These are phyloP conservation scores for Saccharomycopsis selenospora DNA, from an alignment of 805 yeast genomes.

Conservation along the genomic window DNA sequence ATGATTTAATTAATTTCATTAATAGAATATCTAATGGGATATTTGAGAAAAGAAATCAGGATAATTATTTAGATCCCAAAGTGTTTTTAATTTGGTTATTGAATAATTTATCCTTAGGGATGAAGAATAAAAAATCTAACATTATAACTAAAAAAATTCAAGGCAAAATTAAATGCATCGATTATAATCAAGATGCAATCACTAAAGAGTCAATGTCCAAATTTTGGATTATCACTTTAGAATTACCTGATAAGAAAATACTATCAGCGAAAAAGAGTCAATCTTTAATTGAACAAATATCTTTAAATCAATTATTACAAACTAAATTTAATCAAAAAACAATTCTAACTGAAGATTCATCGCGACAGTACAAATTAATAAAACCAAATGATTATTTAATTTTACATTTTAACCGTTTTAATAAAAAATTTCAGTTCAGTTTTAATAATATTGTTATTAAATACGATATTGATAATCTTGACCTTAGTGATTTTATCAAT, in stretches of 20 bases:
- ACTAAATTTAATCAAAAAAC: conserved; percentile 31
- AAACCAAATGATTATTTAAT: conserved; percentile 48
- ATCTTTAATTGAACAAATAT: conserved; percentile 39
- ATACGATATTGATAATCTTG: conserved; percentile 30
- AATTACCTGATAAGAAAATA: conserved; percentile 48
- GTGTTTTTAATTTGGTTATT: conserved; percentile 54
- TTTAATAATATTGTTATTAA: conserved; percentile 46
- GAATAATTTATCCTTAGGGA: conserved; percentile 35
- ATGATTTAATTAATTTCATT: conserved; percentile 50
- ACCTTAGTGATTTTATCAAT: conserved; percentile 24
- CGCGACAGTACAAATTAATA: conserved; percentile 8
- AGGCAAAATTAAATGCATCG: conserved; percentile 40
- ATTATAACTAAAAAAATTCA: conserved; percentile 37
- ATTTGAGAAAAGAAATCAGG: conserved; percentile 29
- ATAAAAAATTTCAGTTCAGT: conserved; percentile 38
- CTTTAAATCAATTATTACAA: conserved; percentile 30
- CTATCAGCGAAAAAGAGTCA: conserved; percentile 32
- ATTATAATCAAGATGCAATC: conserved; percentile 24
- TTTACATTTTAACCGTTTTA: conserved; percentile 50
- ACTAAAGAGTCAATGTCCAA: conserved; percentile 23
- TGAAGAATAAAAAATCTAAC: conserved; percentile 19
- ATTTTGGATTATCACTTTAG: conserved; percentile 53
- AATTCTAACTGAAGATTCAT: conserved; percentile 32
- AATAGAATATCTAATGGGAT: conserved; percentile 36
- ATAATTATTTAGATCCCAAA: conserved; percentile 44